Base-by-base conservation (phyloP, 2,329 filamentous ascomycete genomes). In the Magnaporthiopsis incrustans region DNA sequence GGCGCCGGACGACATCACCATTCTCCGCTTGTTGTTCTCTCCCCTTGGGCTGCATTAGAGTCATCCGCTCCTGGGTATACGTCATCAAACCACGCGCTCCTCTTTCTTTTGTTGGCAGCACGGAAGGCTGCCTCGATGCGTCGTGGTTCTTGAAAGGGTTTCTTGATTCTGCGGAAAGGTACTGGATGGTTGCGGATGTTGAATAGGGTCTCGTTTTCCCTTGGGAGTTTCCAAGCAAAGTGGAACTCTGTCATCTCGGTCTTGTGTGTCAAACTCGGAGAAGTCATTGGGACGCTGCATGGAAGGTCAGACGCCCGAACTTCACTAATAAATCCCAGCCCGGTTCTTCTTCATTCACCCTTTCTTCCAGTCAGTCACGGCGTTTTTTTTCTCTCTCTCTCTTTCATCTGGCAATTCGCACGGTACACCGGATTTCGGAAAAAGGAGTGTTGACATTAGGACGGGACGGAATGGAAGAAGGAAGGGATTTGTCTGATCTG, bases 21-120 rank as follows among this genome's bases (percentile, higher is more conserved):
- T 14, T 25, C 25, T 25, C 22, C 30, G 12, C 33, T 33, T 35
- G 27, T 57, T 62, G 8, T 35, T 35, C 33, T 22, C 26, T 63
- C 14, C n/a, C 30, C 1, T 58, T 58, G n/a, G 26, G 25, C 14
- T 12, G 57, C 57, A 22, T 58, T 30, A 25, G 26, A 32, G 30
- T 15, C 25, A 15, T 30, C 14, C 14, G 11, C 5, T 25, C 44
- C n/a, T 6, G 44, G n/a, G 22, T 53, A 53, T 22, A 53, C 44
- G 5, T 35, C 12, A 53, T 25, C 3, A 10, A 6, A 11, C n/a
- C 57, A 8, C 26, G 3, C 32, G 25, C 30, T 60, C 30, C 59
- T 60, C 30, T 57, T 57, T 62, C 44, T 56, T 27, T 58, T 53
- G 63, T 33, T 66, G n/a, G 7, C 14, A 11, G 15, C 8, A 25